Evolutionary conservation across 106 monocot genomes (phyloP), one percentile per base, ranked within the genome.

Genomic region (Acorus calamus): DNA sequence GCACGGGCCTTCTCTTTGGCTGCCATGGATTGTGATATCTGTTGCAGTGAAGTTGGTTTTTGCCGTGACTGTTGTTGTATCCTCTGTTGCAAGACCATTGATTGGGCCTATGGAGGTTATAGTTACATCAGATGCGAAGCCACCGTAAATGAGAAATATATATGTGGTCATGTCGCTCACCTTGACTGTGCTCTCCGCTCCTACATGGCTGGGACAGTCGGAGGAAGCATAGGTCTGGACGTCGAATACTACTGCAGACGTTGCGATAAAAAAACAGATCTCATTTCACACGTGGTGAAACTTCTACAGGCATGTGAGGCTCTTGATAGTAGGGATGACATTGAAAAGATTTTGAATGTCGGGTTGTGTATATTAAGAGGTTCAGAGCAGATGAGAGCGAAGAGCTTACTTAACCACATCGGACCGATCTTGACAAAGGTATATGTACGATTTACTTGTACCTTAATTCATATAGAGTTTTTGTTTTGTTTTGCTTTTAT

Each of bases 1-100:
- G 52, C 57, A 55, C 70, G 41, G 5, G 44, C 3, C 28, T 53
- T 64, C 12, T 14, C 50, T 57, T 64, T 72, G 45, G 6, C 68
- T 62, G 52, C 48, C 48, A 75, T 74, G 71, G 63, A 62, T 67
- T 92, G 92, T 75, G 79, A 87, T 70, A 82, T 92, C 43, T 92
- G 87, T 72, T 87, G 87, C 62, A 71, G 14, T 50, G 87, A 84
- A 62, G 62, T 54, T 67, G 78, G 70, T n/a, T 87, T 92, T 71
- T 92, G 92, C 49, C 81, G 69, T 61, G 74, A 84, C 63, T 92
- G 87, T 62, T 92, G 84, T 57, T 92, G 92, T 52, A 84, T 87
- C 52, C 84, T 92, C 28, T 92, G 92, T 69, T 59, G 68, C 57
- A 66, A 52, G 43, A 62, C 60, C 47, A 66, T 92, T 60, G 92